phyloP scores from a whole-genome alignment of 441 rosid genomes.

The Populus hybrid region DNA sequence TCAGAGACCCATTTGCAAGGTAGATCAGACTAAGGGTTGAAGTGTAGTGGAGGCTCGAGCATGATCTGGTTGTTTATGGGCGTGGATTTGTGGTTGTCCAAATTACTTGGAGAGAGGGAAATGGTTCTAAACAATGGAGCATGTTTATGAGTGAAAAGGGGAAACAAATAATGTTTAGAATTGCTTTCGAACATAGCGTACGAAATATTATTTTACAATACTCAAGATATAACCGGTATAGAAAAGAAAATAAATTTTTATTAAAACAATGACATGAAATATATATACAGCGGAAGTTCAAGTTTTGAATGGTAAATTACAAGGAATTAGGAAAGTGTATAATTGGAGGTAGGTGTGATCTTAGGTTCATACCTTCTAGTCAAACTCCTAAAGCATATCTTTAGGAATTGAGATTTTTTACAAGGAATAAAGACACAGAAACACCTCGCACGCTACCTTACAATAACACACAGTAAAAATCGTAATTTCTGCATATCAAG shows the following conservation, averaged over 20 bases:
- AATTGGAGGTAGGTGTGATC: constrained; percentile 9
- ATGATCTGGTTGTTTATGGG: background rate
- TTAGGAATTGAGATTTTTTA: background rate
- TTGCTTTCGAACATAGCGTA: too few relatives aligned
- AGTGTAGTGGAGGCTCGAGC: background rate
- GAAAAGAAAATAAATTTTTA: too few relatives aligned
- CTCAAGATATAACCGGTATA: too few relatives aligned
- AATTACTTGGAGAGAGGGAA: background rate
- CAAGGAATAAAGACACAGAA: background rate
- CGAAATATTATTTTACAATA: too few relatives aligned
- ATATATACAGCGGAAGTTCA: too few relatives aligned
- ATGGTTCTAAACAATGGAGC: background rate
- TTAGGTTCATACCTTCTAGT: constrained; percentile 14
- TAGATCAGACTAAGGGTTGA: background rate
- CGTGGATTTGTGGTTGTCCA: constrained; percentile 10
- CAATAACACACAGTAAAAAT: background rate
- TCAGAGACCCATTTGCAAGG: background rate
- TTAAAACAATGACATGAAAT: too few relatives aligned
- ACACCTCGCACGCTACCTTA: background rate
- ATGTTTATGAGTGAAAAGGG: background rate
- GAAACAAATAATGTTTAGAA: too few relatives aligned
- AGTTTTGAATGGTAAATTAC: background rate
- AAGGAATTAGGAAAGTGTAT: too few relatives aligned
- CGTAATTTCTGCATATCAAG: too few relatives aligned
- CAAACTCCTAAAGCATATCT: background rate